Percentiles rank a stretch among this genome's conserved stretches.
Conservation (phyloP, 1,284 basidiomycete genomes). For the Omphalotus olearius region DNA sequence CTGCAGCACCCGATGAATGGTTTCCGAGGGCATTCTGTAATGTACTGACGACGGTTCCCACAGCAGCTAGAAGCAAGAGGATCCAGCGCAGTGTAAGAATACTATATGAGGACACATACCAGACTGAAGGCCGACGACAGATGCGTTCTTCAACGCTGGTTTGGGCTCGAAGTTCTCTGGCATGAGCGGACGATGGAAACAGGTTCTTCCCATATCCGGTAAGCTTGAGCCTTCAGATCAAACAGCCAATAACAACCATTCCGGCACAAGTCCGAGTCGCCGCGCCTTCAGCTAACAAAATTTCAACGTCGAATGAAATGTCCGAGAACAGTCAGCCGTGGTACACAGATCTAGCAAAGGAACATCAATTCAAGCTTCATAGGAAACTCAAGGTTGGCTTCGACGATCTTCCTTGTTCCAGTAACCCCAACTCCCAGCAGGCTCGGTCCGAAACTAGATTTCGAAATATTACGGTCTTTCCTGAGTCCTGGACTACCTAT, state of each 20-base stretch:
- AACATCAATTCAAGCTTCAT: constrained; percentile 34
- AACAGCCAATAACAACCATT: neutral
- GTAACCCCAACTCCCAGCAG: neutral
- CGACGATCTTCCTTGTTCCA: constrained; percentile 3
- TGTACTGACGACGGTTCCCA: constrained; percentile 76
- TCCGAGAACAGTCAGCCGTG: constrained; percentile 27
- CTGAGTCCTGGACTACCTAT: constrained; percentile 49
- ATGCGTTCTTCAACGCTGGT: constrained; percentile 28
- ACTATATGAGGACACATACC: constrained; percentile 5
- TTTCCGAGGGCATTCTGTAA: constrained; percentile 82
- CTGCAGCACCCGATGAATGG: constrained; percentile 84
- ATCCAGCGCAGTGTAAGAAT: neutral
- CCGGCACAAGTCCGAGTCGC: neutral
- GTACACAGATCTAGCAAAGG: constrained; percentile 31
- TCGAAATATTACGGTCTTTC: constrained; percentile 43
- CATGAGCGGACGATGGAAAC: constrained; percentile 24
- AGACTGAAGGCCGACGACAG: constrained; percentile 11
- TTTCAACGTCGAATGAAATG: neutral
- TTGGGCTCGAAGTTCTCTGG: constrained; percentile 53
- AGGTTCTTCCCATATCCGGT: constrained; percentile 5
- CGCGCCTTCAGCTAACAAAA: neutral
- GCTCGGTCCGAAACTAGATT: neutral
- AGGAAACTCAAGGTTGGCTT: neutral
- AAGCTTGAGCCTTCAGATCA: constrained; percentile 10
- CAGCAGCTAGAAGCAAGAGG: constrained; percentile 37